These are phyloP conservation scores for Pyrenochaeta sp. DNA, from an alignment of 2,329 filamentous ascomycete genomes.

Conservation along the genomic window DNA sequence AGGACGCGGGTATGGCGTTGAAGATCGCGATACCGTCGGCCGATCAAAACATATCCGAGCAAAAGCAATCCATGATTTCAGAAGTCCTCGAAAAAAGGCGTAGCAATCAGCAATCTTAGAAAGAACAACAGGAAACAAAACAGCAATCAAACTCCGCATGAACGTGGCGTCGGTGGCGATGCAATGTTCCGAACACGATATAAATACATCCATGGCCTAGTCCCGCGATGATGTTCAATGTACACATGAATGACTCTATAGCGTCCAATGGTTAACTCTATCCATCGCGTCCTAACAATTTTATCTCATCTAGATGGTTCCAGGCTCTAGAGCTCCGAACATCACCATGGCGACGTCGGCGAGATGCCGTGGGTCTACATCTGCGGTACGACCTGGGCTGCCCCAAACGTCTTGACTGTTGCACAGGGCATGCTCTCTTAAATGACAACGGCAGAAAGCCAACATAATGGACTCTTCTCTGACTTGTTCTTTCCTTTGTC, in stretches of 20 bases:
- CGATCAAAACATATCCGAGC: neutral
- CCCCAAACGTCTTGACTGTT: slow-evolving; percentile 9
- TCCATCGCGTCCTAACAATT: too few species aligned
- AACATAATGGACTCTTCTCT: slow-evolving; percentile 2
- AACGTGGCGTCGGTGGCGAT: neutral
- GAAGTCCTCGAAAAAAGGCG: neutral
- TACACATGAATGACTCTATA: too few species aligned
- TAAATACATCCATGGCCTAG: neutral
- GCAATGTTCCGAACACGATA: neutral
- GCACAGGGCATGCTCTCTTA: slow-evolving; percentile 5
- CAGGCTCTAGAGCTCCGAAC: neutral
- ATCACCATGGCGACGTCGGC: slow-evolving; percentile 16
- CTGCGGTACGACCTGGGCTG: slow-evolving; percentile 14
- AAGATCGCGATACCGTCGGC: neutral
- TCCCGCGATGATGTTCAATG: neutral
- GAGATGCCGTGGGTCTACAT: slow-evolving; percentile 12
- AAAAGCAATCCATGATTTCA: neutral
- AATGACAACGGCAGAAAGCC: neutral
- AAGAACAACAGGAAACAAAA: neutral
- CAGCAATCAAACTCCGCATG: slow-evolving; percentile 1
- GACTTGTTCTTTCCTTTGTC: slow-evolving; percentile 10
- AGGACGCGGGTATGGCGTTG: neutral
- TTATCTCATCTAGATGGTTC: too few species aligned
- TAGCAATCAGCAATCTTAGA: neutral
- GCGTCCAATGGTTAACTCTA: too few species aligned